Evolutionary conservation across 805 yeast genomes (phyloP).

Genomic region (Saccharomycopsis vini): DNA sequence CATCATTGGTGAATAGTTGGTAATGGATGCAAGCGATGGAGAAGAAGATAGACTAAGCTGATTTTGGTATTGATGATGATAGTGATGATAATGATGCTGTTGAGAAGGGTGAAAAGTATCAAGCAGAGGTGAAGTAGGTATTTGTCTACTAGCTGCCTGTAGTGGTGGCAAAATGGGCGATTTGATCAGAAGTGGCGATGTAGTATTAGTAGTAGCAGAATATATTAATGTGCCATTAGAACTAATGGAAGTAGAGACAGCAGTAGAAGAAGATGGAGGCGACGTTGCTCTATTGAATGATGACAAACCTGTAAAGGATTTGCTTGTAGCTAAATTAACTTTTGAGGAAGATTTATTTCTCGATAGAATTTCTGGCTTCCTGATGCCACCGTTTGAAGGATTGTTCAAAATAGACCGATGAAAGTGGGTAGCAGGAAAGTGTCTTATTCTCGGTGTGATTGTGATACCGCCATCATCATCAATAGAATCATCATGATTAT

Average conservation of each 20-base stretch:
- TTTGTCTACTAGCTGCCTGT: no score
- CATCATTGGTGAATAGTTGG: no score
- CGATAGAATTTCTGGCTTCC: neutral
- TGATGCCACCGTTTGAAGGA: neutral
- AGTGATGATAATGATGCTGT: neutral
- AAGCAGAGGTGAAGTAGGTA: constrained; percentile 16
- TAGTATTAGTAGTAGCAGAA: neutral
- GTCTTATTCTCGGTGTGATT: constrained; percentile 6
- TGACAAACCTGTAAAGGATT: neutral
- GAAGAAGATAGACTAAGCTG: no score
- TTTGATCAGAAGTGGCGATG: no score
- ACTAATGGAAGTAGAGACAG: no score
- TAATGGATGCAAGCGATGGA: no score
- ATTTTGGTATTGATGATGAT: no score
- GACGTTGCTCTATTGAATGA: neutral
- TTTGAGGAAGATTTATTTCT: constrained; percentile 1
- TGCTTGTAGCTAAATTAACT: neutral
- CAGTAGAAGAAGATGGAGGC: neutral
- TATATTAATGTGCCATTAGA: neutral
- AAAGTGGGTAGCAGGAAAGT: neutral
- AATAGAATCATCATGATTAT: neutral
- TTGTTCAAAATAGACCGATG: constrained; percentile 1
- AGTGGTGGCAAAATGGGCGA: no score
- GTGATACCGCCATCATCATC: constrained; percentile 15
- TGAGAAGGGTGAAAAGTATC: constrained; percentile 8